phyloP scores from a whole-genome alignment of 805 yeast genomes.

The Sungouiozyma ichnusensis region DNA sequence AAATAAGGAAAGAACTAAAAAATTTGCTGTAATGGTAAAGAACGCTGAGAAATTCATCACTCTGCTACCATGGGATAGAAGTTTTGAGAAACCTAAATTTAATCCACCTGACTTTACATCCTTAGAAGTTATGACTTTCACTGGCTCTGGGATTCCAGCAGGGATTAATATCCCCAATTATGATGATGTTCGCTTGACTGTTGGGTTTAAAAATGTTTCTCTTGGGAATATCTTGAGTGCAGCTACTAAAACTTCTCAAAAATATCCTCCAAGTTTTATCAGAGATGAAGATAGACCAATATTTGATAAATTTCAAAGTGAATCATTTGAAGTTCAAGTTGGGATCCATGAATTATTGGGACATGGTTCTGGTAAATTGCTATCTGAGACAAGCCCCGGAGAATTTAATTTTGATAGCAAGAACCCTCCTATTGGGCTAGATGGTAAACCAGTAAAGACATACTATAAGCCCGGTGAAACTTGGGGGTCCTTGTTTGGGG shows the following conservation, averaged over 20 bases:
- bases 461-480: slow-evolving; percentile 76
- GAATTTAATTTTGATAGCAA: slow-evolving; percentile 59
- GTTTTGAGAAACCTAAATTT: slow-evolving; percentile 73
- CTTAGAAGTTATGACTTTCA: slow-evolving; percentile 78
- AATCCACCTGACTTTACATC: slow-evolving; percentile 91
- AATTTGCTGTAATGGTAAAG: slow-evolving; percentile 59
- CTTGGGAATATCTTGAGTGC: slow-evolving; percentile 78
- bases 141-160: slow-evolving; percentile 85
- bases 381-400: slow-evolving; percentile 50
- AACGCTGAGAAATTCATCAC: slow-evolving; percentile 56
- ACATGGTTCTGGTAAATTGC: slow-evolving; percentile 81
- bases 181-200: slow-evolving; percentile 73
- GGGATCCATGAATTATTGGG: slow-evolving; percentile 89
- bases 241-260: slow-evolving; percentile 39
- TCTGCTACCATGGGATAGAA: slow-evolving; percentile 66
- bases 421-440: slow-evolving; percentile 51
- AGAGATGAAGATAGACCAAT: slow-evolving; percentile 40
- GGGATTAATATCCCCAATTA: slow-evolving; percentile 91
- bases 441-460: slow-evolving; percentile 52
- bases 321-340: slow-evolving; percentile 86
- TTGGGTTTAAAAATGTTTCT: slow-evolving; percentile 85
- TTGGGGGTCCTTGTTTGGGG: slow-evolving; percentile 82
- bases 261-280: slow-evolving; percentile 61
- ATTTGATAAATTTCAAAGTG: slow-evolving; percentile 63
- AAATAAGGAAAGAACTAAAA: slow-evolving; percentile 74